These are phyloP conservation scores for Linnemannia zychae DNA, from an alignment of 192 early-diverging fungal genomes.

Conservation along the genomic window DNA sequence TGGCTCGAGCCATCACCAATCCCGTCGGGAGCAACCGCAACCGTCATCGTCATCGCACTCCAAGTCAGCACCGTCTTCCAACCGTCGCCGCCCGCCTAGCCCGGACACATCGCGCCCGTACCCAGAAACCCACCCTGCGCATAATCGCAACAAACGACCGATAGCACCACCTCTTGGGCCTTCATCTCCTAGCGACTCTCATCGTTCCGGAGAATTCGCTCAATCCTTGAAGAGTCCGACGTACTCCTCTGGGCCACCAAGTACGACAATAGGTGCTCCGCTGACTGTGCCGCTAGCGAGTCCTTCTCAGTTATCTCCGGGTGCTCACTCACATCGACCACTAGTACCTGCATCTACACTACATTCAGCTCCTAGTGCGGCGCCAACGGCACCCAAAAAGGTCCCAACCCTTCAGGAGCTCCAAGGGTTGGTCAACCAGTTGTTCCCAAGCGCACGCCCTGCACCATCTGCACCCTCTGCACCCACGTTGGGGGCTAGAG, in stretches of 20 bases:
- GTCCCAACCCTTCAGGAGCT: slow-evolving; percentile 34
- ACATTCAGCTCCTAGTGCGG: neutral
- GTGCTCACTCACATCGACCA: neutral
- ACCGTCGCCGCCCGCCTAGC: neutral
- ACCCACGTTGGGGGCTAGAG: neutral
- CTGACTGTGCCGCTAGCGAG: neutral
- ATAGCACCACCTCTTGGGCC: neutral
- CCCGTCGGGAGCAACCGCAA: slow-evolving; percentile 3
- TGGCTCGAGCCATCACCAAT: slow-evolving; percentile 9
- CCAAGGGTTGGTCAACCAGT: slow-evolving; percentile 45
- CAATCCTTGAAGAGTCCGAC: neutral
- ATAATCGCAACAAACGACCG: neutral
- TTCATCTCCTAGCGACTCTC: neutral
- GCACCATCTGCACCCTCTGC: slow-evolving; percentile 2
- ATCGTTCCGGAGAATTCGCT: neutral
- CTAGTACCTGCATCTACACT: neutral
- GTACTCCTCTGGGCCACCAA: neutral
- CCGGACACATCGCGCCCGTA: slow-evolving; percentile 19
- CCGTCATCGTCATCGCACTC: slow-evolving; percentile 20
- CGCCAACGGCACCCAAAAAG: slow-evolving; percentile 11
- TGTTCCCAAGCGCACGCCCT: slow-evolving; percentile 30
- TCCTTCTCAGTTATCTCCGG: neutral
- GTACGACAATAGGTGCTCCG: neutral
- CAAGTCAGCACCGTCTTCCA: slow-evolving; percentile 7
- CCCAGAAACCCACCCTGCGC: neutral